Evolutionary conservation across 2,329 filamentous ascomycete genomes (phyloP).

Genomic region (Penicillium freii): DNA sequence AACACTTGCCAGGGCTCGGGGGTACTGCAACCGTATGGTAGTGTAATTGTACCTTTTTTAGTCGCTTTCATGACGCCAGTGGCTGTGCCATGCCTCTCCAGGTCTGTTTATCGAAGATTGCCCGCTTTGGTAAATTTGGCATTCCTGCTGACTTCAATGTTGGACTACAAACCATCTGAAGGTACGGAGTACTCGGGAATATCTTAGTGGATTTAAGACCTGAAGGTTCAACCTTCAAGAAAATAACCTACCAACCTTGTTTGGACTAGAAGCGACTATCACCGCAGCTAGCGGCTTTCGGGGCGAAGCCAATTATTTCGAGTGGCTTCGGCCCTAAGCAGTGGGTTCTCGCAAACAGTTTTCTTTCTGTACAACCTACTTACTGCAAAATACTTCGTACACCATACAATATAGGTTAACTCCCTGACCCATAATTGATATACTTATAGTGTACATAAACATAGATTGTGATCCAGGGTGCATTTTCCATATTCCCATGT

Average conservation of each 20-base stretch:
- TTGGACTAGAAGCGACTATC: conserved; percentile 1
- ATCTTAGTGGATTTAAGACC: neutral
- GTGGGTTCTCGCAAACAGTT: neutral
- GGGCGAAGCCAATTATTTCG: neutral
- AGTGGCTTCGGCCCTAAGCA: neutral
- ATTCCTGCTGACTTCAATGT: conserved; percentile 9
- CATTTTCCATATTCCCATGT: neutral
- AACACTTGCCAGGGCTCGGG: neutral
- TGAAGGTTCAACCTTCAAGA: neutral
- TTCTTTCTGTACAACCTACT: neutral
- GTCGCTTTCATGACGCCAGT: conserved; percentile 18
- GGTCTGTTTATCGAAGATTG: conserved; percentile 1
- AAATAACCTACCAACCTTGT: neutral
- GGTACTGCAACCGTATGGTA: neutral
- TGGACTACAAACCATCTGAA: neutral
- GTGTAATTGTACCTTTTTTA: neutral
- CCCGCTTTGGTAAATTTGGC: conserved; percentile 2
- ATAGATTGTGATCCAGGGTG: neutral
- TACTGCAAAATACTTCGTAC: neutral
- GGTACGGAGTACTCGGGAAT: neutral
- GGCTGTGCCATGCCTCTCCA: conserved; percentile 13
- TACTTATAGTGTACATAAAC: neutral
- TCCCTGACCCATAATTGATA: neutral
- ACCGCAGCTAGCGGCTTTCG: neutral
- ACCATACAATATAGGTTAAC: neutral